Evolutionary conservation across 2,329 filamentous ascomycete species (phyloP).

Genomic region (Saccharata proteae): DNA sequence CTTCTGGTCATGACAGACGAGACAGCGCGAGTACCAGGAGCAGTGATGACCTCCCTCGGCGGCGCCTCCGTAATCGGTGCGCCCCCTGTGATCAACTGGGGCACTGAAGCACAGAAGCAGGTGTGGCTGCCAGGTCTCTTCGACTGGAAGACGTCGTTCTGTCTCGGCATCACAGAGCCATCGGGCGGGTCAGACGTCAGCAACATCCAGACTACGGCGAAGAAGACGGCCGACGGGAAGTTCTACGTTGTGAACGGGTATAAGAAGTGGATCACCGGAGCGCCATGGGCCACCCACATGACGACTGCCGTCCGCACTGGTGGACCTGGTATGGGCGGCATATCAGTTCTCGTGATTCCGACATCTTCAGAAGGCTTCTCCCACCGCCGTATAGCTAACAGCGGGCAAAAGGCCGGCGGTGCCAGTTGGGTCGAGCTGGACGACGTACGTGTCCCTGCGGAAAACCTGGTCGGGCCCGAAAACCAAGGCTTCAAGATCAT

Average conservation of each 20-base stretch:
- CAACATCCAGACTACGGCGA: conserved; percentile 50
- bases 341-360: conserved; percentile 48
- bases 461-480: conserved; percentile 42
- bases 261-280: conserved; percentile 59
- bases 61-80: conserved; percentile 51
- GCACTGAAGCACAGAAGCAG: conserved; percentile 45
- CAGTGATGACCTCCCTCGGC: conserved; percentile 45
- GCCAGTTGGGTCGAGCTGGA: conserved; percentile 46
- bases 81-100: conserved; percentile 52
- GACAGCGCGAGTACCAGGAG: conserved; percentile 41
- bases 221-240: conserved; percentile 62
- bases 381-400: conserved; percentile 47
- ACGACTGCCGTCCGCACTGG: conserved; percentile 52
- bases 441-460: conserved; percentile 41
- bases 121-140: conserved; percentile 49
- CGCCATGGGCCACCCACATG: conserved; percentile 47
- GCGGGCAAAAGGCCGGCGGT: conserved; percentile 54
- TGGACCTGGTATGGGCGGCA: conserved; percentile 38
- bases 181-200: conserved; percentile 51
- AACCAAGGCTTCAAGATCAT: conserved; percentile 46
- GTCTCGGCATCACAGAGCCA: conserved; percentile 54
- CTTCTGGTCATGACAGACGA: conserved; percentile 45
- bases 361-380: conserved; percentile 38
- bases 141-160: conserved; percentile 47
- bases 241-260: conserved; percentile 56